phyloP scores from a whole-genome alignment of 2,329 filamentous ascomycete genomes.

The Orbilia javanica region DNA sequence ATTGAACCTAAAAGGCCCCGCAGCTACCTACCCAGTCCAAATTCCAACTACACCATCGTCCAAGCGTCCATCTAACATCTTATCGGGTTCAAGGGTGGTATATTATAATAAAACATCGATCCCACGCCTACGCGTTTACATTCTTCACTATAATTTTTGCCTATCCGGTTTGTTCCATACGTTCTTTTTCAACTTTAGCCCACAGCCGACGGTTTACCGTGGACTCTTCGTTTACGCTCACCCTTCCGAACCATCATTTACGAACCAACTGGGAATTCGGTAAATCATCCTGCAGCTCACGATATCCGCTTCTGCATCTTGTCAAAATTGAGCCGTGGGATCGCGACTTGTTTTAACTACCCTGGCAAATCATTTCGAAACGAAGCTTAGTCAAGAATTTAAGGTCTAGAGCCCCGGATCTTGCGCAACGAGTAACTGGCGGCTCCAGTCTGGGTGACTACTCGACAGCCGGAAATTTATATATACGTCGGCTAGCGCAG shows the following conservation, averaged over 20 bases:
- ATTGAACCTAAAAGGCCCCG: conserved; percentile 43
- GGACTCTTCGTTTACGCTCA: conserved; percentile 10
- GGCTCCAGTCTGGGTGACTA: conserved; percentile 34
- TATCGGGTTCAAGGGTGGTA: conserved; percentile 28
- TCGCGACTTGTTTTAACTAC: conserved; percentile 24
- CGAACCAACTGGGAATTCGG: conserved; percentile 29
- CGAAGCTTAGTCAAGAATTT: conserved; percentile 14
- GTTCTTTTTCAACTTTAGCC: conserved; percentile 14
- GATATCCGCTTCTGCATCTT: conserved; percentile 29
- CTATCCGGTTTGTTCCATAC: conserved; percentile 12
- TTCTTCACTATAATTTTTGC: conserved; percentile 5
- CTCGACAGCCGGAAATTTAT: conserved; percentile 29
- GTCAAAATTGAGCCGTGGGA: conserved; percentile 43
- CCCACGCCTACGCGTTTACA: conserved; percentile 15
- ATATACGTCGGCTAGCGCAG: conserved; percentile 37
- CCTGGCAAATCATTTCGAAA: conserved; percentile 32
- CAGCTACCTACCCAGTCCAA: conserved; percentile 35
- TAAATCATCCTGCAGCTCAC: conserved; percentile 37
- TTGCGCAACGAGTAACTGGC: conserved; percentile 54
- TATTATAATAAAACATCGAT: conserved; percentile 5
- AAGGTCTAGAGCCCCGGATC: conserved; percentile 18
- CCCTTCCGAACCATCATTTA: conserved; percentile 32
- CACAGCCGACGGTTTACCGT: conserved; percentile 18
- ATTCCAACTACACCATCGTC: conserved; percentile 25
- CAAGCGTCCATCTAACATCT: conserved; percentile 3